Conservation (phyloP, 192 early-diverging fungal species). For the Entophlyctis luteolus region DNA sequence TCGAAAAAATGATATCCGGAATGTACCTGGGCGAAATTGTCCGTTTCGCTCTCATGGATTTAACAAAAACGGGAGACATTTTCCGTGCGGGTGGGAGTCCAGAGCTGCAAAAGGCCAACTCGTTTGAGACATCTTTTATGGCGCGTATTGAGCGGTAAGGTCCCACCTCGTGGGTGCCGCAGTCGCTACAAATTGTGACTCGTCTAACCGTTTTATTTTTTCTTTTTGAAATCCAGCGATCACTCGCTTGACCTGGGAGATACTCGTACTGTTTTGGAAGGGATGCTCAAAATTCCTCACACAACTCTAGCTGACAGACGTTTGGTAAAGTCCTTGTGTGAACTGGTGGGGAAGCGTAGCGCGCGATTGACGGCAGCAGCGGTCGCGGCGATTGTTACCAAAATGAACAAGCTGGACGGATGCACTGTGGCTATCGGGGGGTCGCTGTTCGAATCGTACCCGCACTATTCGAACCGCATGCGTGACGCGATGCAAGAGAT, state of each 20-base stretch:
- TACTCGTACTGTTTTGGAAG: conserved; percentile 55
- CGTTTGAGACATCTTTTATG: conserved; percentile 65
- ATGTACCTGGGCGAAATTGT: conserved; percentile 90
- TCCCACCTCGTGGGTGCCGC: neutral
- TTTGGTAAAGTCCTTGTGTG: conserved; percentile 67
- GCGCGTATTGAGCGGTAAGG: conserved; percentile 50
- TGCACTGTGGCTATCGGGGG: conserved; percentile 86
- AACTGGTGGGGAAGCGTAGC: conserved; percentile 76
- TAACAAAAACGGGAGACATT: conserved; percentile 70
- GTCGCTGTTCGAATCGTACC: conserved; percentile 86
- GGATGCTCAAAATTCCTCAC: conserved; percentile 59
- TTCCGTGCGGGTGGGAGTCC: conserved; percentile 66
- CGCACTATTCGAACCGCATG: conserved; percentile 76
- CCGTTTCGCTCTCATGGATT: conserved; percentile 74
- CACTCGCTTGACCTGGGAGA: conserved; percentile 56
- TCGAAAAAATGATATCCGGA: conserved; percentile 95
- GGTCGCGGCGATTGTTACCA: conserved; percentile 62
- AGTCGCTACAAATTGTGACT: neutral
- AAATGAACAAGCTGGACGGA: conserved; percentile 52
- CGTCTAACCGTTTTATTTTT: neutral
- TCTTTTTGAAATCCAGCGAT: conserved; percentile 41
- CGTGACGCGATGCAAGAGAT: conserved; percentile 67
- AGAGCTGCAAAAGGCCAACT: conserved; percentile 63
- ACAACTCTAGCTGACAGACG: conserved; percentile 65
- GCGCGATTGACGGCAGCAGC: conserved; percentile 69